phyloP scores from a whole-genome alignment of 768 basidiomycete genomes.

The Tricholoma sp. region DNA sequence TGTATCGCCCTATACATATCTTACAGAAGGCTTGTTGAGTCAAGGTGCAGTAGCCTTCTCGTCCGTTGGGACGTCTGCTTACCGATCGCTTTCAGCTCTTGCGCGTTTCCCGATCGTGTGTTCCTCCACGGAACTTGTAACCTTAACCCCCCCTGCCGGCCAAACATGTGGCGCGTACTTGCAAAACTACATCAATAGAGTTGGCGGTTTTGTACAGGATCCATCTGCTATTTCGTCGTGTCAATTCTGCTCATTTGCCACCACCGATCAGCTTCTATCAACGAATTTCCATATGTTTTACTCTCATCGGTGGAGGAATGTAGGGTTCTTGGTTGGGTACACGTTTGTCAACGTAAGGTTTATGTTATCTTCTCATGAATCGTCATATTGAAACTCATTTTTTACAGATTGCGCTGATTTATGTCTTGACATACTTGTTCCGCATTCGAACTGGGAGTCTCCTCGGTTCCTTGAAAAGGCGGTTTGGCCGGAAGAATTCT shows the following conservation, averaged over 20 bases:
- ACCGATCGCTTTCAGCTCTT: constrained; percentile 36
- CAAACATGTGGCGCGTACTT: constrained; percentile 53
- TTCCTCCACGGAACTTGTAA: constrained; percentile 54
- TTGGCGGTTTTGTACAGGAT: constrained; percentile 59
- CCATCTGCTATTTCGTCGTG: constrained; percentile 45
- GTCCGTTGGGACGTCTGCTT: constrained; percentile 23
- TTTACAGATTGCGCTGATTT: constrained; percentile 43
- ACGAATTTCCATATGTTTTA: constrained; percentile 59
- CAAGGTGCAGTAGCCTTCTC: constrained; percentile 32
- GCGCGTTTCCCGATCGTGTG: constrained; percentile 50
- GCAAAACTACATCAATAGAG: constrained; percentile 38
- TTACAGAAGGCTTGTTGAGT: constrained; percentile 45
- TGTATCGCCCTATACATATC: constrained; percentile 46
- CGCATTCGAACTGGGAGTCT: constrained; percentile 35
- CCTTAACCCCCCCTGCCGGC: constrained; percentile 53
- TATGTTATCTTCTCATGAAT: not conserved
- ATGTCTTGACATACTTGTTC: constrained; percentile 52
- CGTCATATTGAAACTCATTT: not conserved
- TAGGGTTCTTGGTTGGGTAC: constrained; percentile 46
- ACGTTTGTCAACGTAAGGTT: constrained; percentile 39
- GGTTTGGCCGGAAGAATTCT: not conserved
- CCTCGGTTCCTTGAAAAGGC: constrained; percentile 17
- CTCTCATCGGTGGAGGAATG: constrained; percentile 44
- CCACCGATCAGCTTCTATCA: constrained; percentile 52
- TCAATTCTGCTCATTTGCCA: constrained; percentile 47